Base-by-base conservation (phyloP, 2,329 filamentous ascomycete genomes). In the Lecanicillium sp. region DNA sequence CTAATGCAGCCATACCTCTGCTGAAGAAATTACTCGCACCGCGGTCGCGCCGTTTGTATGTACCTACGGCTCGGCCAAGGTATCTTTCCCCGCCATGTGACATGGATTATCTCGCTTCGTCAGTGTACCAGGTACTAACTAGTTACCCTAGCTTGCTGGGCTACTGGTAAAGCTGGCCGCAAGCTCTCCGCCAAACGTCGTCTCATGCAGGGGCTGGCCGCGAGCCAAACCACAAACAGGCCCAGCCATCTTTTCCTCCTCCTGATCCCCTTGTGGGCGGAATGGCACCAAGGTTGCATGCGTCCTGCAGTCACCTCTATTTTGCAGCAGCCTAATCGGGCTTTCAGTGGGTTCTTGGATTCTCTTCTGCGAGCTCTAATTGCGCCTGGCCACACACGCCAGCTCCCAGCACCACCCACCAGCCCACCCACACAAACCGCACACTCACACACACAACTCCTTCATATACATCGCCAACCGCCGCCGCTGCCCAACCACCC, bases 401-500 rank as follows among this genome's bases (percentile, higher is more conserved):
- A 38, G 32, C 43, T n/a, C n/a, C n/a, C n/a, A n/a, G n/a, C n/a
- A n/a, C n/a, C n/a, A n/a, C 15, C 40, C 23, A 11, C 23, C 12
- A 21, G 15, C 32, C 19, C 20, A n/a, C 21, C 19, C 30, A 36
- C 42, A 37, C 30, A 23, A 40, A 35, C 32, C 12, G 12, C 14
- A 6, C 32, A 38, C 32, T 6, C 15, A 32, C 24, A 23, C 38
- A 12, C 20, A n/a, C 30, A 35, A 14, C 35, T 39, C 36, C 27
- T 40, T 32, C 36, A 19, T 33, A n/a, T n/a, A n/a, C 35, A 38
- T 38, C 35, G n/a, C 32, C 32, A 19, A 20, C 36, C 39, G 27
- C 44, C 35, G 27, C 19, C 37, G 44, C 37, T 47, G 38, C 45
- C 37, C 29, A 48, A 41, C 37, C 38, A 30, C 46, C 24, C 11